Evolutionary conservation across 1,284 basidiomycete genomes (phyloP).

Genomic region (Schizophyllum commune): DNA sequence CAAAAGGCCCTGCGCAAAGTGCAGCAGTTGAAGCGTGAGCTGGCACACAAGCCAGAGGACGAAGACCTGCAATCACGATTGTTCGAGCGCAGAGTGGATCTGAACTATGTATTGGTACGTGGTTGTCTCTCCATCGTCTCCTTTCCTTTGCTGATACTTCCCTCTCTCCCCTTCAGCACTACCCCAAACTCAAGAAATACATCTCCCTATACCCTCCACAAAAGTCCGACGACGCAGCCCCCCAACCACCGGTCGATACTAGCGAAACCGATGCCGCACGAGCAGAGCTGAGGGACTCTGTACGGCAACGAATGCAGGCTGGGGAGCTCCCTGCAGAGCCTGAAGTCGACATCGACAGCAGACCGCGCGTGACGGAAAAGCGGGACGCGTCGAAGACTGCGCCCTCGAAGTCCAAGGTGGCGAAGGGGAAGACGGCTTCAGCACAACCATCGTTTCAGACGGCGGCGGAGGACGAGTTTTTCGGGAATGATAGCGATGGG

Average conservation of each 20-base stretch:
- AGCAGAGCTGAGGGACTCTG: slow-evolving; percentile 56
- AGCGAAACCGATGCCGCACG: slow-evolving; percentile 32
- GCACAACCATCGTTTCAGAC: not conserved
- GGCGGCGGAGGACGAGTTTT: slow-evolving; percentile 1
- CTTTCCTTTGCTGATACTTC: not conserved
- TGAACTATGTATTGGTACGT: slow-evolving; percentile 79
- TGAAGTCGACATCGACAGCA: slow-evolving; percentile 34
- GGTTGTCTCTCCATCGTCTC: not conserved
- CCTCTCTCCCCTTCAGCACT: slow-evolving; percentile 36
- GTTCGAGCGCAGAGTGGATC: slow-evolving; percentile 59
- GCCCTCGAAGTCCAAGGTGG: slow-evolving; percentile 1
- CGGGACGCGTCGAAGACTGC: slow-evolving; percentile 6
- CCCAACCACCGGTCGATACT: slow-evolving; percentile 19
- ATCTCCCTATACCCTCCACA: slow-evolving; percentile 78
- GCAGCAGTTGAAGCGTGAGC: slow-evolving; percentile 48
- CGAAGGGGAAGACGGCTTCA: slow-evolving; percentile 16
- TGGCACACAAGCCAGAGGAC: slow-evolving; percentile 27
- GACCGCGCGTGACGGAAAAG: slow-evolving; percentile 7
- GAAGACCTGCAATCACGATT: slow-evolving; percentile 41
- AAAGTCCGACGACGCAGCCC: slow-evolving; percentile 32
- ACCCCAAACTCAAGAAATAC: slow-evolving; percentile 78
- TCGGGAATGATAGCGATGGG: not conserved
- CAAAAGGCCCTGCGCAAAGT: slow-evolving; percentile 76
- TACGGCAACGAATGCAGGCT: slow-evolving; percentile 54
- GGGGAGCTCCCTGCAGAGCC: slow-evolving; percentile 58